Evolutionary conservation across 2,329 filamentous ascomycete species (phyloP).

Genomic region (Aspergillus brunneoviolaceus): DNA sequence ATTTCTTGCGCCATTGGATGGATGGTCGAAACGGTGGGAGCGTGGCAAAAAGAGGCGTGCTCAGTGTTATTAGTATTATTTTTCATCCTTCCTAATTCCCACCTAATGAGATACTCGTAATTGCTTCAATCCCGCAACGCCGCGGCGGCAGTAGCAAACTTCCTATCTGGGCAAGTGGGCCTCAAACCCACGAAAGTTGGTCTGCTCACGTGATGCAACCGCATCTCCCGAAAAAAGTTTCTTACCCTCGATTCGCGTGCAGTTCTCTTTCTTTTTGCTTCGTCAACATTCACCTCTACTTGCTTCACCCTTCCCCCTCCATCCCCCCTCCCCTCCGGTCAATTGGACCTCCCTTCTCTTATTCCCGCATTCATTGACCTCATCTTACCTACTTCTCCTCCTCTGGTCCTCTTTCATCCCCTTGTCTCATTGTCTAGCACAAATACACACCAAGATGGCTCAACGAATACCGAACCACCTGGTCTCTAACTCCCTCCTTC

Average conservation of each 20-base stretch:
- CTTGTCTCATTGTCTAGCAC: background rate
- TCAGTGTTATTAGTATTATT: background rate
- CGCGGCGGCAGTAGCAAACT: no score
- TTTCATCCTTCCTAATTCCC: background rate
- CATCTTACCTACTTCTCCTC: conserved; percentile 1
- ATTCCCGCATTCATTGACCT: background rate
- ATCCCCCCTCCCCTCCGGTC: conserved; percentile 8
- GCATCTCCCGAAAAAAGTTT: conserved; percentile 13
- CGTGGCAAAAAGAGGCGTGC: background rate
- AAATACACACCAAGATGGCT: conserved; percentile 31
- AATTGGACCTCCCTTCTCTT: conserved; percentile 17
- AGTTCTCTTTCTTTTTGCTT: background rate
- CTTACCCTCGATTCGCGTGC: conserved; percentile 5
- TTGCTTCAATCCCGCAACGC: no score
- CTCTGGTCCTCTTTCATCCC: conserved; percentile 7
- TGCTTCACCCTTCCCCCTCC: conserved; percentile 10
- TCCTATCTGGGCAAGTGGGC: background rate
- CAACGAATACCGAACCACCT: conserved; percentile 40
- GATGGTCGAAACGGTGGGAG: background rate
- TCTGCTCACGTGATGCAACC: background rate
- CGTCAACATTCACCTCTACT: conserved; percentile 4
- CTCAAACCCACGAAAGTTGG: no score
- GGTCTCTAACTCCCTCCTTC: conserved; percentile 35
- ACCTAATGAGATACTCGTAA: background rate
- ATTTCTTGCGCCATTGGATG: background rate